Percentiles rank a stretch among this genome's conserved stretches.
Conservation (phyloP, 306 rosid species). For the Dryas octopetala region DNA sequence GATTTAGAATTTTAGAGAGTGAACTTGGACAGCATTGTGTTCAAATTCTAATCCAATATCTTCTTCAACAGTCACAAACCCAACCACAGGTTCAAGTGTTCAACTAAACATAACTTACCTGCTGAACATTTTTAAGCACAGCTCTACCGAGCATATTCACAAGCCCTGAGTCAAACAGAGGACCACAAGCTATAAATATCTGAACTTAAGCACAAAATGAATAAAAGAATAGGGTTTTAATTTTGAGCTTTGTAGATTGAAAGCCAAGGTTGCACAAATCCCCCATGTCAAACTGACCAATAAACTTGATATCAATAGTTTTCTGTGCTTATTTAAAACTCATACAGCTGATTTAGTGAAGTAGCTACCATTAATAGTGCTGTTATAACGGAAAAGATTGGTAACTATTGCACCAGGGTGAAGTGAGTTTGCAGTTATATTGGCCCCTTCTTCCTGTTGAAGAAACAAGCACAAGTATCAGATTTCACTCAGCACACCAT, state of each 20-base stretch:
- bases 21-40: too few species aligned
- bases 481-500: conserved; percentile 3
- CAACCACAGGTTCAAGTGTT: neutral
- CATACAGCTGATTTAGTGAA: neutral
- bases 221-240: neutral
- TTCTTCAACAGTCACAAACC: neutral
- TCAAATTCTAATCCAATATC: neutral
- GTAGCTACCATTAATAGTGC: conserved; percentile 39
- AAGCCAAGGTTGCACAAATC: too few species aligned
- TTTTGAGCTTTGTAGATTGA: too few species aligned
- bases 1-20: neutral
- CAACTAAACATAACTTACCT: conserved; percentile 41
- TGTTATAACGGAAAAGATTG: conserved; percentile 60
- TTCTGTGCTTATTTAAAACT: neutral
- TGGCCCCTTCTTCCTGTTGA: conserved; percentile 67
- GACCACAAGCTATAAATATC: neutral
- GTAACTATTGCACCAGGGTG: conserved; percentile 79
- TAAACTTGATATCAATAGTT: neutral
- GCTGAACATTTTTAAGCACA: conserved; percentile 59
- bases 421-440: conserved; percentile 80
- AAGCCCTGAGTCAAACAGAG: conserved; percentile 48
- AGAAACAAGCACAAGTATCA: conserved; percentile 19
- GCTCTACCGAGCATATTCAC: conserved; percentile 38
- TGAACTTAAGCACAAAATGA: neutral
- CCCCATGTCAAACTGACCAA: neutral